Evolutionary conservation across 2,329 filamentous ascomycete genomes (phyloP), one percentile per base, ranked within the genome.

Genomic region (Fusarium sp.): DNA sequence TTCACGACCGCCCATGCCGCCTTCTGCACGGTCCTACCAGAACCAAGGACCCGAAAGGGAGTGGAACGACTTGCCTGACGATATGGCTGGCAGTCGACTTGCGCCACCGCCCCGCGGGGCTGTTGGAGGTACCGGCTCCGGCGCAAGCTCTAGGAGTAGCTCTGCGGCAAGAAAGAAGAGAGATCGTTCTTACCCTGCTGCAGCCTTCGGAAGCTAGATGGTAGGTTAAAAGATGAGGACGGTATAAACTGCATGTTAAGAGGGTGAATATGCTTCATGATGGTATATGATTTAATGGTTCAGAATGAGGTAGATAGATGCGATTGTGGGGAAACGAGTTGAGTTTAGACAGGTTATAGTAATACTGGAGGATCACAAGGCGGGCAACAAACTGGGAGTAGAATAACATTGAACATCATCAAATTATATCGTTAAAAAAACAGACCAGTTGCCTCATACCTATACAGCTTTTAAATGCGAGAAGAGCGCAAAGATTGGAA

Each of bases 51-150:
- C 89, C 4, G 84, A 86, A 21, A 87, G 79, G 30, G 89, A 90
- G 74, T 91, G 89, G 89, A 91, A 91, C 78, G 89, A 91, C 74
- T 74, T 91, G 12, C 89, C 89, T 0, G 81, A 83, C 12, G 88
- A 90, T 53, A 89, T 90, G 86, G 77, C 85, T 13, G 74, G 77
- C 21, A 61, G 76, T 5, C 69, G 78, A 41, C 74, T 76, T n/a
- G 73, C 56, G 12, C 76, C 73, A 62, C 78, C 72, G 54, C 77
- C 71, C 7, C 72, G 73, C 44, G 78, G 60, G 54, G 72, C 55
- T 34, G 68, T 69, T 19, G 77, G 78, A 41, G 77, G 79, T 44
- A 66, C 76, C 3, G 75, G 68, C 1, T 85, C 84, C 4, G 78
- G 78, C 21, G 77, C 83, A 2, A 88, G 84, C 74, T 89, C 87